phyloP scores from a whole-genome alignment of 768 basidiomycete species.

The Lanmaoa rubissima region DNA sequence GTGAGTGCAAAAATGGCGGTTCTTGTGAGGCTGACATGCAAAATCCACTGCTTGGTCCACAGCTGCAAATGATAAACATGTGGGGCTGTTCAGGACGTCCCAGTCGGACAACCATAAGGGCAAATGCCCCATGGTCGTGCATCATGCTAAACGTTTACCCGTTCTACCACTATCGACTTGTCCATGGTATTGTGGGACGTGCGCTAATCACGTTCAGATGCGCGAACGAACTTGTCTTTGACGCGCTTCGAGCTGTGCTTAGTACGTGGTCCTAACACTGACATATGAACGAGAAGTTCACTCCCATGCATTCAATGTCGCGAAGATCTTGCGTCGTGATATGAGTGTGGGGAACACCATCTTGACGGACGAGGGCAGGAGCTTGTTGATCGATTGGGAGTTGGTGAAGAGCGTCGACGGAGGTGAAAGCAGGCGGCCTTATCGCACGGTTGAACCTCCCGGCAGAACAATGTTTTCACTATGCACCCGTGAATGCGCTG shows the following conservation, averaged over 20 bases:
- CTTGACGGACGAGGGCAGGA: constrained; percentile 9
- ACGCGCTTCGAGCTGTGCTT: neutral
- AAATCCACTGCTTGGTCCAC: neutral
- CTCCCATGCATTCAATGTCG: constrained; percentile 11
- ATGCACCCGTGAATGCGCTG: no score
- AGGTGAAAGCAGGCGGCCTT: neutral
- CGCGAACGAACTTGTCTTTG: neutral
- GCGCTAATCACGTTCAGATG: neutral
- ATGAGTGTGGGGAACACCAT: constrained; percentile 29
- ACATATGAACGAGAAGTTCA: constrained; percentile 14
- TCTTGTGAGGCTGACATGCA: neutral
- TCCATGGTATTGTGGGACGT: neutral
- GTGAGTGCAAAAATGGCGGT: neutral
- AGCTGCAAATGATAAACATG: no score
- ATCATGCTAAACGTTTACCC: neutral
- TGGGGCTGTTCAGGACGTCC: no score
- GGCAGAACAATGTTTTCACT: no score
- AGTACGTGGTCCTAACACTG: no score
- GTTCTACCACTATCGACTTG: constrained; percentile 3
- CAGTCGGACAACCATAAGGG: no score
- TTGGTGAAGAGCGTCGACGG: neutral
- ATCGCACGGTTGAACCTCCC: neutral
- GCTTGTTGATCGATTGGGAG: constrained; percentile 31
- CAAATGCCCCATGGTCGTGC: no score
- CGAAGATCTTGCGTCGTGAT: constrained; percentile 5